phyloP scores from a whole-genome alignment of 2,329 filamentous ascomycete species.

The Nigrospora sphaerica region DNA sequence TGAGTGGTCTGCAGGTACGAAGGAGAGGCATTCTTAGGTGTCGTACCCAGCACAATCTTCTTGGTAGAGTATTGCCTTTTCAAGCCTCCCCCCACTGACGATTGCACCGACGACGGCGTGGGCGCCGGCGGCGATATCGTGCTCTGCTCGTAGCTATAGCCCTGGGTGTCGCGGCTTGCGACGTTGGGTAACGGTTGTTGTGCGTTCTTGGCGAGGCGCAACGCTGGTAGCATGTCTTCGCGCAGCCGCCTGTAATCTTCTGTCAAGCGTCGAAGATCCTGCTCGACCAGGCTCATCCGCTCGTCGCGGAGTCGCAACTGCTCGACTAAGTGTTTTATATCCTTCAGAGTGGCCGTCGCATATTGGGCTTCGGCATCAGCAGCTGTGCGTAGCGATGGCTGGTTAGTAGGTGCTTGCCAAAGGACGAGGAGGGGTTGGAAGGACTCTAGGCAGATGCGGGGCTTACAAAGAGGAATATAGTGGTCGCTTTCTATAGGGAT shows the following conservation, averaged over 20 bases:
- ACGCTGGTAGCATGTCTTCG: conserved; percentile 84
- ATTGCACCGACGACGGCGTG: conserved; percentile 44
- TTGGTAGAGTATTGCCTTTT: conserved; percentile 71
- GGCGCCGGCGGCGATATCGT: conserved; percentile 51
- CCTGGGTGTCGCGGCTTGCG: conserved; percentile 28
- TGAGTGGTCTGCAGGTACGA: conserved; percentile 64
- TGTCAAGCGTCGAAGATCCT: conserved; percentile 73
- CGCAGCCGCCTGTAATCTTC: conserved; percentile 85
- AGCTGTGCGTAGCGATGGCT: conserved; percentile 42
- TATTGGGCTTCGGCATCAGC: conserved; percentile 84
- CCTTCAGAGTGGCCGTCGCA: conserved; percentile 81
- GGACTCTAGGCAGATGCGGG: neutral
- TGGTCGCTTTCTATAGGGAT: conserved; percentile 87
- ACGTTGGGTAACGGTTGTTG: conserved; percentile 73
- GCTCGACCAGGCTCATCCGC: conserved; percentile 75
- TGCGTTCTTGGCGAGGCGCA: conserved; percentile 86
- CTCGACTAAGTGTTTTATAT: conserved; percentile 85
- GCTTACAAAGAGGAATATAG: conserved; percentile 85
- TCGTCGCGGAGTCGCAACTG: conserved; percentile 87
- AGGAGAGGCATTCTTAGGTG: conserved; percentile 70
- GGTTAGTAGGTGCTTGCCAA: neutral
- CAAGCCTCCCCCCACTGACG: conserved; percentile 43
- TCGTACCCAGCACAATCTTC: conserved; percentile 62
- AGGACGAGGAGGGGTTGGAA: neutral
- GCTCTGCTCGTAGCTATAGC: conserved; percentile 42